These are phyloP conservation scores for Magnolia kwangsiensis DNA, from an alignment of 164 flowering plant species.

Conservation along the genomic window DNA sequence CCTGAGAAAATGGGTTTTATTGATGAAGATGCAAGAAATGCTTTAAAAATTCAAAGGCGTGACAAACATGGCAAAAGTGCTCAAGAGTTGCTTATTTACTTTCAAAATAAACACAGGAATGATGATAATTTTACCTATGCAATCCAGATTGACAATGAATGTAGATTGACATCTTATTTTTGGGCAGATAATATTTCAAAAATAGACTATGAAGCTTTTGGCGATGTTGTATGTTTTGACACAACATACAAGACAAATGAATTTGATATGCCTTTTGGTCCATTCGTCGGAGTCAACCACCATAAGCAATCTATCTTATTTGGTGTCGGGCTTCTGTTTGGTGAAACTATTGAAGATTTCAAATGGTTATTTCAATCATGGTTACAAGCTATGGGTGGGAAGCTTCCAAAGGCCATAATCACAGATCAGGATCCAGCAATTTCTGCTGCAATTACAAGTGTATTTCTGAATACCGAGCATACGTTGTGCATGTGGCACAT, in stretches of 20 bases:
- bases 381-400: no score
- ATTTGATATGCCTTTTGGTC: background rate
- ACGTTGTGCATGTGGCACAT: no score
- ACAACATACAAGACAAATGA: background rate
- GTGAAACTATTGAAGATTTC: no score
- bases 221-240: background rate
- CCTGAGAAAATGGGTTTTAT: background rate
- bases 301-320: background rate
- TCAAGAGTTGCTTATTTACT: background rate
- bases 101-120: background rate
- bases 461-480: background rate
- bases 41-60: background rate
- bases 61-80: background rate
- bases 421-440: no score
- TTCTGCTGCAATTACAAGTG: no score
- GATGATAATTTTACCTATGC: background rate
- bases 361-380: no score
- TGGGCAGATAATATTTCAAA: background rate
- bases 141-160: background rate
- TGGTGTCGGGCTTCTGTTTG: background rate
- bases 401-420: no score
- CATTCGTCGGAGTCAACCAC: background rate
- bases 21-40: background rate
- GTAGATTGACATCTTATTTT: background rate
- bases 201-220: background rate